Percentiles rank a stretch among this genome's conserved stretches.
These are phyloP conservation scores for Aspergillus ochraceus DNA, from an alignment of 2,329 filamentous ascomycete genomes.

Conservation along the genomic window DNA sequence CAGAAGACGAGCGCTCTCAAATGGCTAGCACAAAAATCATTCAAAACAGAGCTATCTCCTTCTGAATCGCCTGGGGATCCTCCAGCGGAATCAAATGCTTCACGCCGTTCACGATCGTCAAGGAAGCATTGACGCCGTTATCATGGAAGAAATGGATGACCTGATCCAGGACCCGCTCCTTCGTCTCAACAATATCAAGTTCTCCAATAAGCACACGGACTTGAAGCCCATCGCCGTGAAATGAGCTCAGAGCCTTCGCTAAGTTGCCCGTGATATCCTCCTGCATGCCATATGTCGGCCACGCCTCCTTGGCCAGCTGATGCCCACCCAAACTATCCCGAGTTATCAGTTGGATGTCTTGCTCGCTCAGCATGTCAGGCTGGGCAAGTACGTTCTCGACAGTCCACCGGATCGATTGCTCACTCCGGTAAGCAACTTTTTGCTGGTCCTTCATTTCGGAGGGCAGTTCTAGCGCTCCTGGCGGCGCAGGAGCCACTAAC, in stretches of 20 bases:
- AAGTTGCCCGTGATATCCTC: slow-evolving; percentile 31
- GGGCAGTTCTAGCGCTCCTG: slow-evolving; percentile 31
- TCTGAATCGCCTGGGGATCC: slow-evolving; percentile 11
- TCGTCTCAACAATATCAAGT: slow-evolving; percentile 34
- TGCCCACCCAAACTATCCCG: slow-evolving; percentile 32
- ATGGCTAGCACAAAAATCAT: no score
- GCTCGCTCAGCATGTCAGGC: slow-evolving; percentile 8
- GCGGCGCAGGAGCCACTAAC: slow-evolving; percentile 36
- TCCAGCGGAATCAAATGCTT: slow-evolving; percentile 29
- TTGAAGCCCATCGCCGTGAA: slow-evolving; percentile 12
- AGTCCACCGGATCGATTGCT: slow-evolving; percentile 31
- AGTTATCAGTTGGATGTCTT: slow-evolving; percentile 21
- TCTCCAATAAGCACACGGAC: slow-evolving; percentile 31
- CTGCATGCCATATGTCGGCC: slow-evolving; percentile 36
- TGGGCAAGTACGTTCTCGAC: slow-evolving; percentile 34
- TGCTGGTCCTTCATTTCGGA: slow-evolving; percentile 37
- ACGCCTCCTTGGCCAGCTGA: slow-evolving; percentile 32
- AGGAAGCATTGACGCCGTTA: slow-evolving; percentile 9
- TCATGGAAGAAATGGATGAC: slow-evolving; percentile 19
- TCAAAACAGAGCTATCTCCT: slow-evolving; percentile 6
- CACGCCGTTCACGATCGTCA: slow-evolving; percentile 10
- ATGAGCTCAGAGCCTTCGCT: slow-evolving; percentile 10
- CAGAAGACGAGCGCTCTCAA: no score
- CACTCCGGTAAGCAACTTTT: slow-evolving; percentile 31
- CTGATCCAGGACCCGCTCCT: slow-evolving; percentile 28